These are phyloP conservation scores for Scytalidium sp. DNA, from an alignment of 2,329 filamentous ascomycete species.

Conservation along the genomic window DNA sequence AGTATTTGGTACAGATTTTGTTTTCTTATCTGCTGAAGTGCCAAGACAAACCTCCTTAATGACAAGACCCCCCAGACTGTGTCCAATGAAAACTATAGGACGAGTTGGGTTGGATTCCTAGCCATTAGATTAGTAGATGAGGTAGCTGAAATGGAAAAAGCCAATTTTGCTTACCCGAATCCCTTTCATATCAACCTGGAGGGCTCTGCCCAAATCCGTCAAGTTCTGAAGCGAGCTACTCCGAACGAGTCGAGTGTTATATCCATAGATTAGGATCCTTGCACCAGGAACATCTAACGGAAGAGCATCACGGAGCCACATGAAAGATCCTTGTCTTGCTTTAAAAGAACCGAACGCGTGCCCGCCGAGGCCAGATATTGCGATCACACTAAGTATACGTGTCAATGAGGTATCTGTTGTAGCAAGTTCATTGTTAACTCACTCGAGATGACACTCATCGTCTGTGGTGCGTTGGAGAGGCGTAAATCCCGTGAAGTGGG, in stretches of 20 bases:
- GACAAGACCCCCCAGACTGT: conserved; percentile 15
- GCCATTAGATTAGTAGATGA: neutral
- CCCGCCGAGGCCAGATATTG: conserved; percentile 20
- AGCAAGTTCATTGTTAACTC: no score
- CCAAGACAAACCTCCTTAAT: conserved; percentile 15
- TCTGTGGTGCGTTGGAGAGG: no score
- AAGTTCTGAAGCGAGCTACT: conserved; percentile 15
- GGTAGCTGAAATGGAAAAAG: no score
- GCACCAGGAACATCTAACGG: conserved; percentile 17
- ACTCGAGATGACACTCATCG: no score
- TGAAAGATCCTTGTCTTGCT: conserved; percentile 17
- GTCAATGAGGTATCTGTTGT: no score
- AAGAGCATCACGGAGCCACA: conserved; percentile 29
- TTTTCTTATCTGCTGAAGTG: no score
- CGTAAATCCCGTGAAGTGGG: no score
- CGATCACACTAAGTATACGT: conserved; percentile 8
- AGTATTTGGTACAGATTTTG: no score
- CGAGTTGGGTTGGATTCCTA: neutral
- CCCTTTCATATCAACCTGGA: conserved; percentile 4
- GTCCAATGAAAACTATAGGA: conserved; percentile 12
- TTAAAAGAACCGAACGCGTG: conserved; percentile 31
- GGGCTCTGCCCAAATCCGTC: conserved; percentile 6
- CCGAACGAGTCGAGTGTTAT: conserved; percentile 15
- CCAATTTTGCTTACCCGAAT: no score
- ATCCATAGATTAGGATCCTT: conserved; percentile 26